phyloP scores from a whole-genome alignment of 108 stramenopile genomes.

The Skeletonema costatum region DNA sequence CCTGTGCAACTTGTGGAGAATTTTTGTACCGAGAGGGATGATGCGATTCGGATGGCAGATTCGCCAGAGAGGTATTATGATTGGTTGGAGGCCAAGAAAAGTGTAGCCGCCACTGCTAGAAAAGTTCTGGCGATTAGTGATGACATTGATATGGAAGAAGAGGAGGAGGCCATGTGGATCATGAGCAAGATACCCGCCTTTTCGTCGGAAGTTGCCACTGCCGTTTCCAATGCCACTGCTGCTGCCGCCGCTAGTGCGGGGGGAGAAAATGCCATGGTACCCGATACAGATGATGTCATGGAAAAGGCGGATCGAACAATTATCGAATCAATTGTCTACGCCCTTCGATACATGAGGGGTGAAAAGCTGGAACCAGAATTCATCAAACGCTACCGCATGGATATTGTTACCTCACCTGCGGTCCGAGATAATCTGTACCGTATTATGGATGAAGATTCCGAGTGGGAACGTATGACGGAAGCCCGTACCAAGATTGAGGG shows the following conservation, averaged over 20 bases:
- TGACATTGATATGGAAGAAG: slow-evolving; percentile 63
- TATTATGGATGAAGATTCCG: slow-evolving; percentile 84
- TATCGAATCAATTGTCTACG: slow-evolving; percentile 66
- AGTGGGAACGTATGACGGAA: slow-evolving; percentile 75
- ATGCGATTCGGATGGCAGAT: slow-evolving; percentile 75
- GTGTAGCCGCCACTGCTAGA: slow-evolving; percentile 38
- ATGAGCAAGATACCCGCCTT: slow-evolving; percentile 76
- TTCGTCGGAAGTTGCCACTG: slow-evolving; percentile 56
- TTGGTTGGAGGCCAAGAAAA: slow-evolving; percentile 57
- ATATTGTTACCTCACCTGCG: slow-evolving; percentile 69
- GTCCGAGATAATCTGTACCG: slow-evolving; percentile 76
- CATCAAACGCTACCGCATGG: slow-evolving; percentile 78
- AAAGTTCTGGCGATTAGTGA: slow-evolving; percentile 29
- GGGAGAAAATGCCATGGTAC: slow-evolving; percentile 30
- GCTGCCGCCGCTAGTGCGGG: not conserved
- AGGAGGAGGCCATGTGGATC: slow-evolving; percentile 85
- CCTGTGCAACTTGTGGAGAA: slow-evolving; percentile 90
- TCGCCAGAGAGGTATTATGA: slow-evolving; percentile 84
- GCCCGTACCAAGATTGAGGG: slow-evolving; percentile 71
- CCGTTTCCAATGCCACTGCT: slow-evolving; percentile 12
- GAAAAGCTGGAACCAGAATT: slow-evolving; percentile 87
- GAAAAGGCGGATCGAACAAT: slow-evolving; percentile 58
- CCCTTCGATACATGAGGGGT: slow-evolving; percentile 72
- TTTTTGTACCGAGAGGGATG: slow-evolving; percentile 91
- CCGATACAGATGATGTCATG: slow-evolving; percentile 29